Percentiles rank a stretch among this genome's conserved stretches.
These are phyloP conservation scores for Davidsoniella virescens DNA, from an alignment of 2,329 filamentous ascomycete species.

Conservation along the genomic window DNA sequence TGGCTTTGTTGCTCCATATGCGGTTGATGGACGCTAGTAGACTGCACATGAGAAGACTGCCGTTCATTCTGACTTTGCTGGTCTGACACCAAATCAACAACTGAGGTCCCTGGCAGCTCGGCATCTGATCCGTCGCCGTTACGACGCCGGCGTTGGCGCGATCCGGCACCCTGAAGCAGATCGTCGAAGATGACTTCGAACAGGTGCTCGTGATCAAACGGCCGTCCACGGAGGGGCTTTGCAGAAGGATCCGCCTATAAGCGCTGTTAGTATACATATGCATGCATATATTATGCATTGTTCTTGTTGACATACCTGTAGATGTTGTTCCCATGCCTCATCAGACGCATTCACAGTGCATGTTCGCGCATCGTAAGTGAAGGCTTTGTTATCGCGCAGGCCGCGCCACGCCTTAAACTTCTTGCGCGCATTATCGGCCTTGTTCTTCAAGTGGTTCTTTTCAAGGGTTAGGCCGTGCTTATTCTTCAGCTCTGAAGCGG, in stretches of 20 bases:
- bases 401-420: constrained; percentile 46
- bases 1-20: constrained; percentile 13
- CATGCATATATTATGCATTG: background rate
- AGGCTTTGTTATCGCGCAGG: constrained; percentile 39
- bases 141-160: constrained; percentile 8
- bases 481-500: constrained; percentile 35
- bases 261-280: background rate
- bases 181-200: constrained; percentile 46
- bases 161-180: constrained; percentile 23
- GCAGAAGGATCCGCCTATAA: constrained; percentile 40
- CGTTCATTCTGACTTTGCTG: background rate
- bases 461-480: constrained; percentile 40
- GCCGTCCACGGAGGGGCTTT: constrained; percentile 37
- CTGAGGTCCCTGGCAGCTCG: background rate
- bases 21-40: too few relatives aligned
- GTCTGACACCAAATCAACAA: background rate
- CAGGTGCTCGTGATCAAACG: constrained; percentile 44
- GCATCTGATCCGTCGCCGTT: background rate
- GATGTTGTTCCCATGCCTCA: constrained; percentile 39
- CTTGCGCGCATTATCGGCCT: constrained; percentile 46
- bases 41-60: too few relatives aligned
- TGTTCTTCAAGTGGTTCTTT: constrained; percentile 46
- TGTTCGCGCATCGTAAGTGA: constrained; percentile 34
- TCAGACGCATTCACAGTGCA: constrained; percentile 38
- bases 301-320: constrained; percentile 30